Percentiles rank a stretch among this genome's conserved stretches.
phyloP scores from a whole-genome alignment of 495 filamentous ascomycete genomes.

The Clohesyomyces aquaticus region DNA sequence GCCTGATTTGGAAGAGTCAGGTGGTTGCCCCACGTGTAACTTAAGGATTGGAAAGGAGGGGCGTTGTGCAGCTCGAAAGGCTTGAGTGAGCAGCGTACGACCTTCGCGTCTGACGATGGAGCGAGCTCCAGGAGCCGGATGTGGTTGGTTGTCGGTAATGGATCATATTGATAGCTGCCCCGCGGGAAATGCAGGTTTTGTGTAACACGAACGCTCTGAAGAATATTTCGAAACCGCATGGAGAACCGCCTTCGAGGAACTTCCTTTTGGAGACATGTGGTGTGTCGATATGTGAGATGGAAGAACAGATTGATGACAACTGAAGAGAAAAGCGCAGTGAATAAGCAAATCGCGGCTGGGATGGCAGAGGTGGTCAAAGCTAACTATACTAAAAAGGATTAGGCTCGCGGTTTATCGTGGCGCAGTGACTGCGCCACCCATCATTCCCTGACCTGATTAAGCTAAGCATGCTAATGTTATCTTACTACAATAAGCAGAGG shows the following conservation, averaged over 20 bases:
- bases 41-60: conserved; percentile 22
- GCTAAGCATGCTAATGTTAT: too few species aligned
- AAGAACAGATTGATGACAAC: neutral
- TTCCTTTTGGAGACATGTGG: too few species aligned
- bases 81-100: conserved; percentile 25
- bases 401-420: neutral
- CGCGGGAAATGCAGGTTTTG: conserved; percentile 25
- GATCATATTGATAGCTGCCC: conserved; percentile 26
- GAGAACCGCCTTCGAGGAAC: neutral
- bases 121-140: conserved; percentile 30
- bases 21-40: conserved; percentile 32
- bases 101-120: conserved; percentile 12
- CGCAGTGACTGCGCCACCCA: conserved; percentile 7
- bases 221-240: conserved; percentile 22
- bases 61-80: conserved; percentile 26
- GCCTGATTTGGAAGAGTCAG: conserved; percentile 8
- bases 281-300: neutral
- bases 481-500: too few species aligned
- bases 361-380: too few species aligned
- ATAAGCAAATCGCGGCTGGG: neutral
- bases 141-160: conserved; percentile 24
- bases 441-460: neutral
- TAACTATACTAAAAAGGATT: neutral
- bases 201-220: conserved; percentile 11
- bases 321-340: too few species aligned